Percentiles rank a stretch among this genome's conserved stretches.
Conservation (phyloP, 176 grass and related monocot genomes). For the Eragrostis curvula region DNA sequence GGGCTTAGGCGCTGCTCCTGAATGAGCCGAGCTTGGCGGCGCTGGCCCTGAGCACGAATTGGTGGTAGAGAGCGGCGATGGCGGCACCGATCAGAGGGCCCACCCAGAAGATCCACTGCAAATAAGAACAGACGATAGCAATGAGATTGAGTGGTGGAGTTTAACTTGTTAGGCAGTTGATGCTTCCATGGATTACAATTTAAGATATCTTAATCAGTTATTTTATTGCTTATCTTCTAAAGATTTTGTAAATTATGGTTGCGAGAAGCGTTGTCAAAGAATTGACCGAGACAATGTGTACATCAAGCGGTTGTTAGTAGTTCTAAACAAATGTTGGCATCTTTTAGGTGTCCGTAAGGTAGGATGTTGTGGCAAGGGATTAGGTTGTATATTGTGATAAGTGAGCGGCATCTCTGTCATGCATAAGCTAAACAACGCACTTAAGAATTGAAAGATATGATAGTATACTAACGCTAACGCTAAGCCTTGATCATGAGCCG, state of each 20-base stretch:
- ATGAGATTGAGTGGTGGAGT: background rate
- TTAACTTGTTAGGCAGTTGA: background rate
- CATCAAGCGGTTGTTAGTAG: background rate
- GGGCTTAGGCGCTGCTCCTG: no score
- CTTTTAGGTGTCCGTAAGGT: slow-evolving; percentile 35
- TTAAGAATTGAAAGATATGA: slow-evolving; percentile 19
- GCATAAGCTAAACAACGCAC: slow-evolving; percentile 19
- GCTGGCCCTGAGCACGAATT: slow-evolving; percentile 65
- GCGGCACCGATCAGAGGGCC: slow-evolving; percentile 77
- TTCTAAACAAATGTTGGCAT: slow-evolving; percentile 32
- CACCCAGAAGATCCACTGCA: slow-evolving; percentile 96
- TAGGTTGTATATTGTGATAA: slow-evolving; percentile 18
- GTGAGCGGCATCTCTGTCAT: slow-evolving; percentile 37
- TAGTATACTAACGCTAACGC: background rate
- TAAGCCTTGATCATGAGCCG: slow-evolving; percentile 19
- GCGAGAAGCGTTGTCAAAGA: slow-evolving; percentile 11
- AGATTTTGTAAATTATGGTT: slow-evolving; percentile 1
- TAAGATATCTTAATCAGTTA: background rate
- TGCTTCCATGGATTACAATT: background rate
- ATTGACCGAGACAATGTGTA: slow-evolving; percentile 28
- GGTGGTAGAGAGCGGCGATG: slow-evolving; percentile 69
- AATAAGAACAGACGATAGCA: background rate
- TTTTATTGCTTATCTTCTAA: slow-evolving; percentile 18
- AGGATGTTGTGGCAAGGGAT: slow-evolving; percentile 31
- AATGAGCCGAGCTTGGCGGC: no score